Conservation (phyloP, 805 yeast genomes). For the Helenozyma baotianmanensis region DNA sequence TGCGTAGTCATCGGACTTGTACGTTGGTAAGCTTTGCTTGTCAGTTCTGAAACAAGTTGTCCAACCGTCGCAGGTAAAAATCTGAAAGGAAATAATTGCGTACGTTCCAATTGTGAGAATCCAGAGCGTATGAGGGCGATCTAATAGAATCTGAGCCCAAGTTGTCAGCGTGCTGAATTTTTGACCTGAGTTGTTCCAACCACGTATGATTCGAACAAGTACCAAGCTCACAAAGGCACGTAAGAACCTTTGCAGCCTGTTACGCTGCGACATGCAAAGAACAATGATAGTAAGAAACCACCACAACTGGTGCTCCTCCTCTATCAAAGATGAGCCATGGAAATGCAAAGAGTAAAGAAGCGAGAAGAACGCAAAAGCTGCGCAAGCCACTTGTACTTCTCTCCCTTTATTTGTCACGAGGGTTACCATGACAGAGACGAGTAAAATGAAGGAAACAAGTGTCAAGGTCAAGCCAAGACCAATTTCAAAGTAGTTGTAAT, state of each 20-base stretch:
- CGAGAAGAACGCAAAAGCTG: slow-evolving; percentile 36
- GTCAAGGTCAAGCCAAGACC: slow-evolving; percentile 14
- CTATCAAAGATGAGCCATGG: slow-evolving; percentile 73
- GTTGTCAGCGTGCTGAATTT: slow-evolving; percentile 48
- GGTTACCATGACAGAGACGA: too few species aligned
- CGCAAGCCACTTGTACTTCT: too few species aligned
- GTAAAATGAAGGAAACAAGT: slow-evolving; percentile 6
- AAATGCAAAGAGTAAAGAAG: slow-evolving; percentile 60
- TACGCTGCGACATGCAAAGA: slow-evolving; percentile 6
- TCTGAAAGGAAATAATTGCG: slow-evolving; percentile 15
- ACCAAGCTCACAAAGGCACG: too few species aligned
- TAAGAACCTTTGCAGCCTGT: too few species aligned
- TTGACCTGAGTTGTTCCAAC: slow-evolving; percentile 91
- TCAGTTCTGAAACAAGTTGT: slow-evolving; percentile 17
- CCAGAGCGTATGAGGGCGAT: slow-evolving; percentile 42
- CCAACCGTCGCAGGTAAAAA: slow-evolving; percentile 23
- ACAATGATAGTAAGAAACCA: slow-evolving; percentile 47
- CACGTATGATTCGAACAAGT: slow-evolving; percentile 66
- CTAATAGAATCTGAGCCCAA: slow-evolving; percentile 39
- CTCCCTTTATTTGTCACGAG: too few species aligned
- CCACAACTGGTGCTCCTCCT: slow-evolving; percentile 97
- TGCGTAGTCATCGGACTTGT: slow-evolving; percentile 16
- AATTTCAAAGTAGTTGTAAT: slow-evolving; percentile 59
- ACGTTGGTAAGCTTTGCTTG: slow-evolving; percentile 1
- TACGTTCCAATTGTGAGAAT: slow-evolving; percentile 39